Evolutionary conservation across 2,329 filamentous ascomycete species (phyloP), one percentile per base, ranked within the genome.

Genomic region (Alternaria triticimaculans): DNA sequence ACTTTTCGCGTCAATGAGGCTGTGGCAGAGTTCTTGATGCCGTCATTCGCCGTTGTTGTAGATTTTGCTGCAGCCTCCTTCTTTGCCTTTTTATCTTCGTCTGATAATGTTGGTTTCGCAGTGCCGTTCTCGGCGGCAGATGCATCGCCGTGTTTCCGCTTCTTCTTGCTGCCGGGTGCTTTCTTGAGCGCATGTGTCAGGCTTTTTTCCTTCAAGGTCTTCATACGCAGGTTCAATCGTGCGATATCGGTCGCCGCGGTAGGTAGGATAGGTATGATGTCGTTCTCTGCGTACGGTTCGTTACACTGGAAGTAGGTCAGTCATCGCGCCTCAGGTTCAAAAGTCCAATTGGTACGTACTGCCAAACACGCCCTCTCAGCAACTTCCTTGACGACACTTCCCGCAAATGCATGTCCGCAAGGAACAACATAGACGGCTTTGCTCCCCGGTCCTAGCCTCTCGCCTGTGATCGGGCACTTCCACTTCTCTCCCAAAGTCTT

Each of bases 361-460:
- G 86, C 82, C 65, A 88, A 76, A 70, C 88, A 90, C 67, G 83
- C 84, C 67, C 92, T 90, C 3, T 82, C 86, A 23, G 85, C 84
- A n/a, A 96, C 88, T 80, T 96, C 92, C 70, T 90, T 92, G 69
- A 98, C 90, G 8, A 94, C 93, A 57, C 89, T 89, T 65, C 96
- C 94, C 1, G 93, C 90, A 80, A 98, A 98, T 1, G 93, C 94
- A 83, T 99, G 96, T 0, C 96, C 96, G 74, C 96, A 99, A 0
- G 96, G 96, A 5, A 98, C 92, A 3, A 99, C 75, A 74, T 98
- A 99, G 2, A 97, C 93, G 1, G 93, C 87, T 80, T 91, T 95
- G 15, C 90, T 89, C 6, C 86, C 85, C 0, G 94, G 89, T 0
- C 96, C 96, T 23, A 99, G 82, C 77, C 92, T 90, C 78, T 96